Conservation (phyloP, 2,329 filamentous ascomycete species). For the Sphaerulina musiva region DNA sequence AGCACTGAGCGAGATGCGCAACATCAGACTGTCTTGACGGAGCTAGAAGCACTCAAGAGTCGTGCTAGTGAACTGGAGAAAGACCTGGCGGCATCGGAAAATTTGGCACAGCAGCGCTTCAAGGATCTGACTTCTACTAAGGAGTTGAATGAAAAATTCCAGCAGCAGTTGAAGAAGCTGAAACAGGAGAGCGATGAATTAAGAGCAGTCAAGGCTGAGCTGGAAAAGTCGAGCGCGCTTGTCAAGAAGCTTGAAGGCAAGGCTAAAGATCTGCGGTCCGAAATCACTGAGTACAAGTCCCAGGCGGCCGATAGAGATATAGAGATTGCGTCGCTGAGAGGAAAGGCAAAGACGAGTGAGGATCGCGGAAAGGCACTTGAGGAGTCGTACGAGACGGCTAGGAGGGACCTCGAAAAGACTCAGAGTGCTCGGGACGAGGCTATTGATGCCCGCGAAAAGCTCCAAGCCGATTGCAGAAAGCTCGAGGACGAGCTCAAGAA, state of each 20-base stretch:
- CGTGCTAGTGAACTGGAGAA: conserved; percentile 67
- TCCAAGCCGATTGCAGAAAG: conserved; percentile 61
- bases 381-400: conserved; percentile 66
- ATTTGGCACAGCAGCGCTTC: conserved; percentile 79
- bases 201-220: conserved; percentile 67
- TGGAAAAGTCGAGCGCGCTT: conserved; percentile 56
- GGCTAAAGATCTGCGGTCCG: conserved; percentile 72
- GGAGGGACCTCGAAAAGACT: conserved; percentile 68
- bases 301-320: conserved; percentile 65
- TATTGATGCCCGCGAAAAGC: conserved; percentile 64
- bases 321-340: conserved; percentile 70
- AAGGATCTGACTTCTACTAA: conserved; percentile 78
- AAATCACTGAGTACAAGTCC: conserved; percentile 64
- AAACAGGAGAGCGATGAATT: conserved; percentile 70
- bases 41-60: conserved; percentile 65
- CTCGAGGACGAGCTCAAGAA: conserved; percentile 63
- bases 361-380: conserved; percentile 67
- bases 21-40: conserved; percentile 52
- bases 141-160: conserved; percentile 73
- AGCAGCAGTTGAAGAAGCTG: conserved; percentile 75
- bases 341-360: conserved; percentile 70
- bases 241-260: conserved; percentile 71
- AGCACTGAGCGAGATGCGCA: conserved; percentile 47
- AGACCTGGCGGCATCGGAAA: conserved; percentile 77
- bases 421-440: conserved; percentile 76